Conservation (phyloP, 225 moss, liverwort and hornwort genomes). For the Sphagnum contortum region DNA sequence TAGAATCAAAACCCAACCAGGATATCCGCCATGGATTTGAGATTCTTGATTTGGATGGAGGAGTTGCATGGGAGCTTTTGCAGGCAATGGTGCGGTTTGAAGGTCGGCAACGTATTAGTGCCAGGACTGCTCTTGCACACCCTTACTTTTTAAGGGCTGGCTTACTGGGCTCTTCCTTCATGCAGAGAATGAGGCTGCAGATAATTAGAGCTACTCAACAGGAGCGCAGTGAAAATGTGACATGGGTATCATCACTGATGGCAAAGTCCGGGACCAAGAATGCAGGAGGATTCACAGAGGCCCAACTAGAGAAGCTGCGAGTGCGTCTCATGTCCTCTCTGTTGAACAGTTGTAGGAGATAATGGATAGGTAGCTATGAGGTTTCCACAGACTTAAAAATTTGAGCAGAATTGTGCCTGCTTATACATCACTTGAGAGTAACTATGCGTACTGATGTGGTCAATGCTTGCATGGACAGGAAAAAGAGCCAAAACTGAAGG, state of each 20-base stretch:
- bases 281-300: constrained; percentile 90
- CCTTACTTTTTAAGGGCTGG: constrained; percentile 77
- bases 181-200: constrained; percentile 61
- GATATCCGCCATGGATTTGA: constrained; percentile 87
- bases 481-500: constrained; percentile 62
- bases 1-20: constrained; percentile 48
- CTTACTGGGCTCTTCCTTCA: constrained; percentile 45
- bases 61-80: constrained; percentile 84
- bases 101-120: constrained; percentile 74
- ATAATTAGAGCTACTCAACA: constrained; percentile 48
- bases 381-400: no score
- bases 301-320: constrained; percentile 64
- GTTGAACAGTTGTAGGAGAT: not conserved
- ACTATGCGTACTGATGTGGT: not conserved
- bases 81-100: constrained; percentile 85
- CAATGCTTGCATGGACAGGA: constrained; percentile 26
- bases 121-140: constrained; percentile 71
- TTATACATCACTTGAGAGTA: no score
- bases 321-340: constrained; percentile 22
- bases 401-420: no score
- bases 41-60: constrained; percentile 81
- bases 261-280: constrained; percentile 78
- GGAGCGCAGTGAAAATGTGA: constrained; percentile 58
- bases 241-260: constrained; percentile 80
- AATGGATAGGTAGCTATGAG: no score